These are phyloP conservation scores for Irpex sp. DNA, from an alignment of 1,284 basidiomycete genomes.

Conservation along the genomic window DNA sequence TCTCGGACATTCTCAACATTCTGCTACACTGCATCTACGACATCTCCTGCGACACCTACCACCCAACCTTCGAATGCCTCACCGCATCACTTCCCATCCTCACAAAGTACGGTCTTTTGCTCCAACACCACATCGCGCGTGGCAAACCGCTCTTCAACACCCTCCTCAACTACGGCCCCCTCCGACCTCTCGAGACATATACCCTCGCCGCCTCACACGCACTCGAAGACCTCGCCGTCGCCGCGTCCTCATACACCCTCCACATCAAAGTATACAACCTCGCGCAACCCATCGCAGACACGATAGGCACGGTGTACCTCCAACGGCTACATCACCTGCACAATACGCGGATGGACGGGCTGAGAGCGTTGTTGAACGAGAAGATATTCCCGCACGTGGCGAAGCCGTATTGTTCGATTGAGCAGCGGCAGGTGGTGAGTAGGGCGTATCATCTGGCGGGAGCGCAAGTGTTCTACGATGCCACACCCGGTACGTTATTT, in stretches of 20 bases:
- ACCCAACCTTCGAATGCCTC: too few relatives aligned
- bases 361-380: conserved; percentile 32
- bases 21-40: too few relatives aligned
- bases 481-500: background rate
- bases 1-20: too few relatives aligned
- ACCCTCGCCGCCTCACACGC: conserved; percentile 31
- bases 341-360: conserved; percentile 30
- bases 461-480: background rate
- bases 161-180: conserved; percentile 25
- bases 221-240: conserved; percentile 32
- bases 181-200: conserved; percentile 33
- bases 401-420: conserved; percentile 22
- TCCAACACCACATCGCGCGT: conserved; percentile 18
- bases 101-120: conserved; percentile 26
- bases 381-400: conserved; percentile 31
- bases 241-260: conserved; percentile 33
- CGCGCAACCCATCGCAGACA: conserved; percentile 29
- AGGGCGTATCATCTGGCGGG: background rate
- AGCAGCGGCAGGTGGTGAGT: conserved; percentile 27
- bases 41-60: too few relatives aligned
- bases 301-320: conserved; percentile 37
- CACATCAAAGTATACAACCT: conserved; percentile 27
- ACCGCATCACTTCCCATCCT: conserved; percentile 12
- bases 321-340: conserved; percentile 39
- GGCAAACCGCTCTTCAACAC: conserved; percentile 25